Conservation (phyloP, 2,329 filamentous ascomycete genomes). For the Cladobotryum mycophilum region DNA sequence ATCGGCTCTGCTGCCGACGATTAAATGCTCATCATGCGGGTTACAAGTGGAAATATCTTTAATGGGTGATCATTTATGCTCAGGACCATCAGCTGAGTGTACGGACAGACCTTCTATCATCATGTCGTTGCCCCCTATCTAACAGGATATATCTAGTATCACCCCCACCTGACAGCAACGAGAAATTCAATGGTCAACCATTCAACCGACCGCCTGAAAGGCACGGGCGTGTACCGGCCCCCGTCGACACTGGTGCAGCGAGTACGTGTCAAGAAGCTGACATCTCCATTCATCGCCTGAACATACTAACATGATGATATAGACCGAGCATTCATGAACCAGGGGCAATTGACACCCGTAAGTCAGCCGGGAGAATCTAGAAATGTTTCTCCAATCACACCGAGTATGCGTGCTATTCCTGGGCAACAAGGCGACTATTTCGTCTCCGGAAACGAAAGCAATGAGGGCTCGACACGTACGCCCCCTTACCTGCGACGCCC, state of each 20-base stretch:
- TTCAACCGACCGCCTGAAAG: conserved; percentile 28
- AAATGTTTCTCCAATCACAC: conserved; percentile 57
- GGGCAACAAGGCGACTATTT: conserved; percentile 41
- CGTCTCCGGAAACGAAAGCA: conserved; percentile 24
- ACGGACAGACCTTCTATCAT: conserved; percentile 16
- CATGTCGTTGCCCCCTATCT: not conserved
- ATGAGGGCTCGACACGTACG: conserved; percentile 34
- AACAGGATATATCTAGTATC: conserved; percentile 25
- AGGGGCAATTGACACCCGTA: conserved; percentile 56
- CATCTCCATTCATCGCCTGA: not conserved
- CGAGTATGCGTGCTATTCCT: conserved; percentile 38
- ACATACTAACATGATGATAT: conserved; percentile 28
- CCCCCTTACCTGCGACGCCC: conserved; percentile 35
- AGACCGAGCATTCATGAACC: conserved; percentile 50
- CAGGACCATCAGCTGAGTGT: conserved; percentile 43
- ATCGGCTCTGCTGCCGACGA: conserved; percentile 68
- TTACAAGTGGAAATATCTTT: conserved; percentile 73
- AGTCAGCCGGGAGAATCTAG: conserved; percentile 55
- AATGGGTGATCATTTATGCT: conserved; percentile 81
- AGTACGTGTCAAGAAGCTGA: conserved; percentile 35
- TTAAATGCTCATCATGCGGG: conserved; percentile 82
- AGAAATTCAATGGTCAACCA: conserved; percentile 20
- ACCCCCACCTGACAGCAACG: conserved; percentile 30
- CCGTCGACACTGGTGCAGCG: conserved; percentile 46
- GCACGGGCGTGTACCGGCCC: conserved; percentile 36